phyloP scores from a whole-genome alignment of 208 protist species.

The Acanthamoeba lugdunensis region DNA sequence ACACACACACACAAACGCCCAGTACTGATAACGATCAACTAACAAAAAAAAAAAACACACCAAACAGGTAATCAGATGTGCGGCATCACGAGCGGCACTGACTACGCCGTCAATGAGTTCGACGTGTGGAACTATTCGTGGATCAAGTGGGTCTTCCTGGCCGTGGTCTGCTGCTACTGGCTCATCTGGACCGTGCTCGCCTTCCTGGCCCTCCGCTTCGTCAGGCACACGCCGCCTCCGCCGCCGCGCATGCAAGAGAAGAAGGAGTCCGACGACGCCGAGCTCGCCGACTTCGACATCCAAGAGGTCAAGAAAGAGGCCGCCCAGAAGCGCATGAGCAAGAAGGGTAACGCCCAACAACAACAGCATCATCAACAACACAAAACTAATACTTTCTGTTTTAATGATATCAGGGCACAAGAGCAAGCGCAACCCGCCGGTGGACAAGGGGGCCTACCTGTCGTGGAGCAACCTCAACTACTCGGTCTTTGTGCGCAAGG shows the following conservation, averaged over 20 bases:
- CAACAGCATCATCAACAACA: too few species aligned
- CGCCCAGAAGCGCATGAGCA: neutral
- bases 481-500: constrained; percentile 70
- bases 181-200: constrained; percentile 45
- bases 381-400: too few species aligned
- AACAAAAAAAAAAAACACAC: too few species aligned
- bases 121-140: neutral
- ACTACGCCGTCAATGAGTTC: neutral
- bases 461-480: constrained; percentile 79
- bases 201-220: neutral
- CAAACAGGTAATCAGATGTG: constrained; percentile 20
- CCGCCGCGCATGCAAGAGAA: neutral
- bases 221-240: neutral
- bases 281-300: constrained; percentile 48
- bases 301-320: constrained; percentile 37
- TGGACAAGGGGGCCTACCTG: constrained; percentile 72
- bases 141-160: constrained; percentile 27
- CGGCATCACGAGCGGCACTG: neutral
- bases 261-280: neutral
- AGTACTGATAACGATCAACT: neutral
- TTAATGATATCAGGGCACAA: neutral
- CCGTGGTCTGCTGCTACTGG: neutral
- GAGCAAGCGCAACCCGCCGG: neutral
- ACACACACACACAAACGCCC: neutral
- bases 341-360: neutral